Base-by-base conservation (phyloP, 441 rosid genomes). In the Corymbia citriodora region DNA sequence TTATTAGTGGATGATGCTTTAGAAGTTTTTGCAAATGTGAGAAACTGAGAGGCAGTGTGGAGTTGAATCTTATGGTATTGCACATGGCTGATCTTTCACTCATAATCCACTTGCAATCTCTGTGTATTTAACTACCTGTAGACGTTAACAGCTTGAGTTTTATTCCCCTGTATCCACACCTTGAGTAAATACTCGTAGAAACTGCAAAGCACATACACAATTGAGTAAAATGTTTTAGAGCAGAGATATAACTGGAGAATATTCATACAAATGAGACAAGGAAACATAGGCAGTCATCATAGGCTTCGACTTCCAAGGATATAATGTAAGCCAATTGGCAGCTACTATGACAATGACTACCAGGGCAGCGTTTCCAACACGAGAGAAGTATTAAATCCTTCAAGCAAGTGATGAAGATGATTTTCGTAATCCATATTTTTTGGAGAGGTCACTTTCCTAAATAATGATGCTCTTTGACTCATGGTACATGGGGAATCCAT, bases 161-260 rank as follows among this genome's bases (percentile, higher is more conserved):
- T 87, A 48, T 87, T 87, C 88, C 88, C 88, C 27, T 87, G 88
- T 87, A 87, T 61, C 70, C 88, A 87, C 49, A 61, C 88, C 70
- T 87, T 87, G 88, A 87, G 88, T 87, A 87, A 55, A 61, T 57
- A 87, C 50, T 87, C 88, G 48, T 87, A 87, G 88, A 87, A 87
- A 57, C 88, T 87, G 88, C 88, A 55, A 57, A 87, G 29, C 52
- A 23, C 50, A 31, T 55, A 21, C 68, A 57, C n/a, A 50, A 7
- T 87, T 36, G 50, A 40, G 88, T 45, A 55, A 54, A 36, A 55
- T 55, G 61, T 61, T 50, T 50, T 54, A 16, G 45, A 31, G 45
- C 23, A 57, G 88, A 23, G 18, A 18, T 31, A 57, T 25, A 87
- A 54, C 48, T 52, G 31, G 36, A 86, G 45, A 25, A 13, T 87